A percentile compares a stretch with the other conserved stretches of the same genome.
Conservation (phyloP, 495 filamentous ascomycete species). For the Letharia lupina region DNA sequence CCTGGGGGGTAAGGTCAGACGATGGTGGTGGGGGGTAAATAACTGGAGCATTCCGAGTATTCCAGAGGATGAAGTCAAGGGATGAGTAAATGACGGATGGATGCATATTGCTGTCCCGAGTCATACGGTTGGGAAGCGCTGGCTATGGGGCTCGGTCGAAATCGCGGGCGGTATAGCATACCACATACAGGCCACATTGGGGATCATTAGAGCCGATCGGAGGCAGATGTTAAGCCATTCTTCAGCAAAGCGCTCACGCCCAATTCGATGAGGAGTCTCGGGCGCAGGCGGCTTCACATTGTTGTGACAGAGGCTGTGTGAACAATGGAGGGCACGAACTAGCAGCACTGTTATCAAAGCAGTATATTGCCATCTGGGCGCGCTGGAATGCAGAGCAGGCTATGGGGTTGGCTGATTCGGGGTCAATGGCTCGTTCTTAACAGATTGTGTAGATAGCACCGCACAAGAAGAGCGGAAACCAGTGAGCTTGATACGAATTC, state of each 20-base stretch:
- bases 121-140: background rate
- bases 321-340: background rate
- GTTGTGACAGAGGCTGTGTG: background rate
- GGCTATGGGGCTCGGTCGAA: background rate
- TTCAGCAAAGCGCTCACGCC: background rate
- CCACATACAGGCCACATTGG: background rate
- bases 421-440: background rate
- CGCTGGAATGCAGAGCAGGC: background rate
- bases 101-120: conserved; percentile 43
- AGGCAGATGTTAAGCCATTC: background rate
- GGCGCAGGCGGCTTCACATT: background rate
- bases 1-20: conserved; percentile 59
- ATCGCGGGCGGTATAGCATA: background rate
- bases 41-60: conserved; percentile 71
- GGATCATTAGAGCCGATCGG: background rate
- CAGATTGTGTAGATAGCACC: background rate
- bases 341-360: background rate
- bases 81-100: background rate
- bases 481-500: background rate
- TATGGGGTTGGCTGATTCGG: background rate
- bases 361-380: background rate
- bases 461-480: background rate
- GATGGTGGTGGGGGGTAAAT: conserved; percentile 91
- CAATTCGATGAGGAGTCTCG: background rate
- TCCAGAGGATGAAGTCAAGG: conserved; percentile 29